Conservation (phyloP, 768 basidiomycete species). For the Serendipita sp. region DNA sequence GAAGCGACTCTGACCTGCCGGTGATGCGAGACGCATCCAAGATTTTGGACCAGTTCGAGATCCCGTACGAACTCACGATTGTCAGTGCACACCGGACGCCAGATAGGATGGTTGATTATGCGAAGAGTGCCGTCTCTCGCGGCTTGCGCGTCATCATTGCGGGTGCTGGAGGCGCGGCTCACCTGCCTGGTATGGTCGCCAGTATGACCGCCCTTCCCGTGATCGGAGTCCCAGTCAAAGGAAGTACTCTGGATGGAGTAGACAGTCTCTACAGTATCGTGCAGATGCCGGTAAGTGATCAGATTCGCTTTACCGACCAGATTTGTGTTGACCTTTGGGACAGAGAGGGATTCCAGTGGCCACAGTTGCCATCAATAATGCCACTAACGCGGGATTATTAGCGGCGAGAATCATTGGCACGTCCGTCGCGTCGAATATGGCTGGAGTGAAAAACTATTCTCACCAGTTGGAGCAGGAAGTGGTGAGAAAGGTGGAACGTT, state of each 20-base stretch:
- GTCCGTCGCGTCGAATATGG: slow-evolving; percentile 41
- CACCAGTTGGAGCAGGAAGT: slow-evolving; percentile 57
- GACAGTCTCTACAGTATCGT: slow-evolving; percentile 96
- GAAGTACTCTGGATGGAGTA: slow-evolving; percentile 82
- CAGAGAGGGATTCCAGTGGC: slow-evolving; percentile 94
- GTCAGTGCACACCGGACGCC: slow-evolving; percentile 96
- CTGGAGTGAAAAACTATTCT: slow-evolving; percentile 43
- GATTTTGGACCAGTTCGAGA: slow-evolving; percentile 60
- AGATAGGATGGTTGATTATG: slow-evolving; percentile 66
- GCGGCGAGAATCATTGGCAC: slow-evolving; percentile 74
- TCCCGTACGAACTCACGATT: slow-evolving; percentile 89
- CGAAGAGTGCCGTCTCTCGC: slow-evolving; percentile 42
- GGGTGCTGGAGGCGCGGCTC: slow-evolving; percentile 96
- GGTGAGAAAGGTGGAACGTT: slow-evolving; percentile 52
- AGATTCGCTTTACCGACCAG: slow-evolving; percentile 3
- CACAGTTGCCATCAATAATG: slow-evolving; percentile 92
- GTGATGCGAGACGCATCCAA: slow-evolving; percentile 79
- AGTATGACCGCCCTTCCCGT: slow-evolving; percentile 85
- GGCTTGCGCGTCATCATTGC: slow-evolving; percentile 61
- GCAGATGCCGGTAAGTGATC: slow-evolving; percentile 84
- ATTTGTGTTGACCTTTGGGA: slow-evolving; percentile 2
- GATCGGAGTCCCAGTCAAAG: slow-evolving; percentile 93
- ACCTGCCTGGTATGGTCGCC: slow-evolving; percentile 96
- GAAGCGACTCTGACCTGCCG: slow-evolving; percentile 94
- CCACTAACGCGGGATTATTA: slow-evolving; percentile 81